Evolutionary conservation across 768 basidiomycete genomes (phyloP), one percentile per base, ranked within the genome.

Genomic region (Boletales sp.): DNA sequence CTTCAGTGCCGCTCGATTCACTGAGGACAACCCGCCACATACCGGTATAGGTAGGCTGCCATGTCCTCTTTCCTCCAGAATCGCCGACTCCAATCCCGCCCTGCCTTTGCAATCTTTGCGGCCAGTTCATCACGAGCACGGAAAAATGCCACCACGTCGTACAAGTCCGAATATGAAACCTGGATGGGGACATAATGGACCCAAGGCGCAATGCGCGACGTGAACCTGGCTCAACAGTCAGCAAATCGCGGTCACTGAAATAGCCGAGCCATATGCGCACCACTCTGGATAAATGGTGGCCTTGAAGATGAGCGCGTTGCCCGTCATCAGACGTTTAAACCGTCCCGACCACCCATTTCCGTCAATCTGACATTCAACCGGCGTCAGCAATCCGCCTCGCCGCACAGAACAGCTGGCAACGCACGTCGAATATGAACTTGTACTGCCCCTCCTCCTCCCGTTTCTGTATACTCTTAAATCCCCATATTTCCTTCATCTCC

Each of bases 221-320:
- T 70, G 52, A 70, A 83, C 81, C 81, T 82, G 53, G 2, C 21
- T 4, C 21, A 21, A 21, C 13, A 44, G 19, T 13, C 17, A 42
- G 37, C 15, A 14, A 2, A 14, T 10, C n/a, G n/a, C n/a, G n/a
- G n/a, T n/a, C n/a, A 9, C 25, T 11, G 5, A 21, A 4, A 21
- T 2, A 2, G 21, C 4, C 21, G 21, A 2, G 21, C 4, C 2
- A 21, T 4, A 9, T 15, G n/a, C 69, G 12, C 60, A 82, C 87
- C 87, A 88, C 67, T 87, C 86, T 0, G 84, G 85, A 59, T 83
- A 87, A 53, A 87, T 76, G 0, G 85, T 87, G 34, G 81, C 72
- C 60, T 87, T 87, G 70, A 88, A 79, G 8, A 87, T 70, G 14
- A 85, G 67, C 0, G 84, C 74, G 21, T 84, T 83, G 19, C 79